Evolutionary conservation across 805 yeast species (phyloP).

Genomic region (Saccharomyces eubayanus): DNA sequence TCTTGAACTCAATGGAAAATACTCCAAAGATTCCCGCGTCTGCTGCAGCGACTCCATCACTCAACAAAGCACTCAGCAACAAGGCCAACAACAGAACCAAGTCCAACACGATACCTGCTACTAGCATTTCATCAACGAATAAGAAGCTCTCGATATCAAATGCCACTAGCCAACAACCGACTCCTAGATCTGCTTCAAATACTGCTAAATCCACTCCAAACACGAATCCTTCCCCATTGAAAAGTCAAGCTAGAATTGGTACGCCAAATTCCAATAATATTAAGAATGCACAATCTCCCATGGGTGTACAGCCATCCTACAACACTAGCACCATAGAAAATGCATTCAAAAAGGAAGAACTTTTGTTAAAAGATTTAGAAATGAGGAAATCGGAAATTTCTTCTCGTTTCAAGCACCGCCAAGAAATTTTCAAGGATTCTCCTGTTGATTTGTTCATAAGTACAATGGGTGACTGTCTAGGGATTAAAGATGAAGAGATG

Average conservation of each 20-base stretch:
- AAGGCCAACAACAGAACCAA: constrained; percentile 8
- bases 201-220: constrained; percentile 10
- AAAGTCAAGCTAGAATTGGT: not conserved
- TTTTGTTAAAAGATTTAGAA: constrained; percentile 21
- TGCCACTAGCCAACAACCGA: constrained; percentile 5
- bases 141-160: constrained; percentile 1
- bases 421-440: constrained; percentile 25
- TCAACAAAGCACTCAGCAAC: constrained; percentile 8
- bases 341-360: constrained; percentile 29
- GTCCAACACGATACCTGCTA: not conserved
- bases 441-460: constrained; percentile 27
- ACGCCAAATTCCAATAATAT: constrained; percentile 2
- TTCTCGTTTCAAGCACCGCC: constrained; percentile 29
- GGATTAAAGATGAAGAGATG: constrained; percentile 22
- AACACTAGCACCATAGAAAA: constrained; percentile 9
- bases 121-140: constrained; percentile 3
- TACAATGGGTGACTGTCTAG: constrained; percentile 29
- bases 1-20: constrained; percentile 15
- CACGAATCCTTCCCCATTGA: constrained; percentile 5
- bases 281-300: constrained; percentile 4
- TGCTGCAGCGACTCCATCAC: constrained; percentile 7
- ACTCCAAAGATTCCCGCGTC: constrained; percentile 1
- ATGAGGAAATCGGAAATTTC: constrained; percentile 27
- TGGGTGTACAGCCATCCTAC: not conserved
- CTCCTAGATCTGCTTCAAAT: constrained; percentile 11